phyloP scores from a whole-genome alignment of 2,329 filamentous ascomycete species.

The Claviceps lovelessii region DNA sequence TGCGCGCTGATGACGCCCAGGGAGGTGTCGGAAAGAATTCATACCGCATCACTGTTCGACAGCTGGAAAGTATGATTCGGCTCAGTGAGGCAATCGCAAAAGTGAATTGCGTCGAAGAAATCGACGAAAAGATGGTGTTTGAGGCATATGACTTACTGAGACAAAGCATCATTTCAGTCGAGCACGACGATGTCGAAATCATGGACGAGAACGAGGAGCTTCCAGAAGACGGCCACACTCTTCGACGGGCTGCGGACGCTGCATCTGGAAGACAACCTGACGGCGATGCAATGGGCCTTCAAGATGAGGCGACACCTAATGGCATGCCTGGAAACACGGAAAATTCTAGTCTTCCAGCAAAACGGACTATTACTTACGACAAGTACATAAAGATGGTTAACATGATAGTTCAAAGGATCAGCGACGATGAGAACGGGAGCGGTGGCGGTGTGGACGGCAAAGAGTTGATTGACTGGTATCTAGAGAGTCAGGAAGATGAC shows the following conservation, averaged over 20 bases:
- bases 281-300: conserved; percentile 28
- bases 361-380: conserved; percentile 87
- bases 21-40: conserved; percentile 88
- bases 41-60: conserved; percentile 92
- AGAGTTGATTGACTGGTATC: conserved; percentile 72
- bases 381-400: conserved; percentile 90
- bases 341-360: conserved; percentile 30
- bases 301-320: conserved; percentile 22
- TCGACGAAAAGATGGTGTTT: conserved; percentile 69
- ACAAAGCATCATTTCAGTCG: conserved; percentile 92
- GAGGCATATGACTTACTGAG: conserved; percentile 85
- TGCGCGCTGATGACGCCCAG: conserved; percentile 83
- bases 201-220: conserved; percentile 53
- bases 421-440: conserved; percentile 59
- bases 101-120: conserved; percentile 87
- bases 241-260: conserved; percentile 25
- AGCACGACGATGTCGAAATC: conserved; percentile 93
- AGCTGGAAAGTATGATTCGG: conserved; percentile 90
- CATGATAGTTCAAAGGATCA: conserved; percentile 66
- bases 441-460: conserved; percentile 80
- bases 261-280: conserved; percentile 31
- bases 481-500: conserved; percentile 79
- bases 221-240: conserved; percentile 30
- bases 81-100: conserved; percentile 96
- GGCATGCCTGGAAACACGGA: conserved; percentile 11